A percentile compares a stretch with the other conserved stretches of the same genome.
Evolutionary conservation across 1,284 basidiomycete genomes (phyloP).

Genomic region (Psilocybe mexicana): DNA sequence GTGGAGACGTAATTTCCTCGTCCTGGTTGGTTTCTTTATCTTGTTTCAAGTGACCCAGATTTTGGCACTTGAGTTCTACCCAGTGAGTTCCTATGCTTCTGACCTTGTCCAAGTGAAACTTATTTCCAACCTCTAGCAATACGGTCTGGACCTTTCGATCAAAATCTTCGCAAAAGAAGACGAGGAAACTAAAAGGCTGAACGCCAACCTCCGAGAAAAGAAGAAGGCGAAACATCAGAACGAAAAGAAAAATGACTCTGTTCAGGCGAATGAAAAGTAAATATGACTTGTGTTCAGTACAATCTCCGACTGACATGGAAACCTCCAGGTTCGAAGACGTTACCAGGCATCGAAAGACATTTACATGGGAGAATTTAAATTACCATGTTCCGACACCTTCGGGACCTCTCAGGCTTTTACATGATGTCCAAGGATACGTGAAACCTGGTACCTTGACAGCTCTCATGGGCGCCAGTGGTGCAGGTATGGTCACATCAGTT

Average conservation of each 20-base stretch:
- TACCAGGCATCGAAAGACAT: slow-evolving; percentile 47
- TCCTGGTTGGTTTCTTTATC: slow-evolving; percentile 63
- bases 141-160: slow-evolving; percentile 46
- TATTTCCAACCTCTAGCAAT: slow-evolving; percentile 41
- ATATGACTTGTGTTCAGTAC: not conserved
- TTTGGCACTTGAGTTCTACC: slow-evolving; percentile 61
- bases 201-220: slow-evolving; percentile 58
- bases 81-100: slow-evolving; percentile 42
- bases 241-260: slow-evolving; percentile 28
- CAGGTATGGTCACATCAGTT: slow-evolving; percentile 31
- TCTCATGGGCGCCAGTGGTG: slow-evolving; percentile 82
- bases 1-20: slow-evolving; percentile 62
- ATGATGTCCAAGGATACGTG: slow-evolving; percentile 88
- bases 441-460: slow-evolving; percentile 84
- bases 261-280: not conserved
- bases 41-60: slow-evolving; percentile 68
- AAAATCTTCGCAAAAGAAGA: slow-evolving; percentile 75
- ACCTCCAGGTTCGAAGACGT: slow-evolving; percentile 5
- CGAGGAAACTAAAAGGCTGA: slow-evolving; percentile 66
- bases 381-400: slow-evolving; percentile 76
- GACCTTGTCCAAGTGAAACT: not conserved
- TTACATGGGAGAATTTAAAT: slow-evolving; percentile 73
- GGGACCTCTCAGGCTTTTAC: slow-evolving; percentile 70
- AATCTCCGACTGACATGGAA: not conserved
- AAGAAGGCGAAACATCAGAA: slow-evolving; percentile 38